These are phyloP conservation scores for Metarhizium humberi DNA, from an alignment of 2,329 filamentous ascomycete species.

Conservation along the genomic window DNA sequence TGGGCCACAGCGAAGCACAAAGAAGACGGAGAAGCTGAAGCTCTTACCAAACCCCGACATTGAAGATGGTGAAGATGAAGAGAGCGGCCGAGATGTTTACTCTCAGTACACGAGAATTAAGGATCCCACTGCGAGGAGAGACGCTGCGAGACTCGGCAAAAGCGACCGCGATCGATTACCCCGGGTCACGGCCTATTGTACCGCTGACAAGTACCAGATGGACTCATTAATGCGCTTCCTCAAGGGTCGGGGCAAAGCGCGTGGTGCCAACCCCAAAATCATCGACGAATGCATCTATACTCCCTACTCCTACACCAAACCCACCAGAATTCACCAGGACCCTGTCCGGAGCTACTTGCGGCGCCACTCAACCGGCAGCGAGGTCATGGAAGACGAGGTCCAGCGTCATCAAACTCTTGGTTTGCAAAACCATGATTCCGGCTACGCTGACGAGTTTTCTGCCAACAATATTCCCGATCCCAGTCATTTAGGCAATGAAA, in stretches of 20 bases:
- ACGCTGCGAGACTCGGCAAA: constrained; percentile 87
- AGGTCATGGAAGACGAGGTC: constrained; percentile 30
- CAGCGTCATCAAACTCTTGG: constrained; percentile 50
- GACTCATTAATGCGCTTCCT: constrained; percentile 84
- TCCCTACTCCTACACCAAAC: constrained; percentile 69
- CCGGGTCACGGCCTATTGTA: constrained; percentile 93
- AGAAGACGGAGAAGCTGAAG: constrained; percentile 94
- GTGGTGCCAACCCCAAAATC: constrained; percentile 77
- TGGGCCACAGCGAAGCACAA: constrained; percentile 87
- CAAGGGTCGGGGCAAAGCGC: constrained; percentile 70
- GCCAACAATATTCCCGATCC: constrained; percentile 17
- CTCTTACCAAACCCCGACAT: constrained; percentile 86
- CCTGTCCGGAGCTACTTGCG: constrained; percentile 47
- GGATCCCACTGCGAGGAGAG: constrained; percentile 83
- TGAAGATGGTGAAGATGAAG: constrained; percentile 70
- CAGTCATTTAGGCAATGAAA: constrained; percentile 19
- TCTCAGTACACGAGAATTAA: constrained; percentile 97
- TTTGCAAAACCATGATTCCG: constrained; percentile 33
- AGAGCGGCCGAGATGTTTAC: constrained; percentile 91
- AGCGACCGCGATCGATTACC: constrained; percentile 82
- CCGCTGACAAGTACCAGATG: constrained; percentile 83
- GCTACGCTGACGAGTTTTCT: constrained; percentile 19
- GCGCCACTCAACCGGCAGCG: constrained; percentile 67
- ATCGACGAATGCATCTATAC: constrained; percentile 98
- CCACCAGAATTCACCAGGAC: constrained; percentile 16